phyloP scores from a whole-genome alignment of 2,329 filamentous ascomycete species.

The Thielaviopsis ethacetica region DNA sequence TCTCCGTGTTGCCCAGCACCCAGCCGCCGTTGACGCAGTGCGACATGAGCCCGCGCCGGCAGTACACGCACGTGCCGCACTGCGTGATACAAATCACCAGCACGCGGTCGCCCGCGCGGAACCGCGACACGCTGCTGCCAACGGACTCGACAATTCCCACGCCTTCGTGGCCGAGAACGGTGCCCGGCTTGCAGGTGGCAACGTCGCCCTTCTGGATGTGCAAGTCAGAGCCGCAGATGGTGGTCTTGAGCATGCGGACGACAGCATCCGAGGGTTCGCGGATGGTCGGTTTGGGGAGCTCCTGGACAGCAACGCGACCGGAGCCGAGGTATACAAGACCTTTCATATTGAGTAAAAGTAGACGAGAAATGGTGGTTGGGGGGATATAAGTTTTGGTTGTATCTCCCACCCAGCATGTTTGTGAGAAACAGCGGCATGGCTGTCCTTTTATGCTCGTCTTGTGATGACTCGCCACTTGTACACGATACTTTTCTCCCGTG shows the following conservation, averaged over 20 bases:
- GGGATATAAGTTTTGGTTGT: too few species aligned
- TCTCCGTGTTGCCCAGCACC: constrained; percentile 34
- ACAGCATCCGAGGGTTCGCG: constrained; percentile 29
- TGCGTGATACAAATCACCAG: constrained; percentile 34
- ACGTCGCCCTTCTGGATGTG: constrained; percentile 40
- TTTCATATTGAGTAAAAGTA: constrained; percentile 23
- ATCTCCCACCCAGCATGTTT: too few species aligned
- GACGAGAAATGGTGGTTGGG: not conserved
- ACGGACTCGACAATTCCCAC: constrained; percentile 30
- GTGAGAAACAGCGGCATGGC: too few species aligned
- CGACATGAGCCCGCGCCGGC: constrained; percentile 32
- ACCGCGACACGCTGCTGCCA: constrained; percentile 28
- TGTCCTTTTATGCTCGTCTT: too few species aligned
- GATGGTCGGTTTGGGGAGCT: constrained; percentile 26
- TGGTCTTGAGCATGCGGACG: constrained; percentile 29
- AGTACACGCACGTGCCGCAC: constrained; percentile 35
- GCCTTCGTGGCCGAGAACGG: constrained; percentile 36
- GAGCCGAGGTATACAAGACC: constrained; percentile 27
- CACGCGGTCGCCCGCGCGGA: constrained; percentile 33
- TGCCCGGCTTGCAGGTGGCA: constrained; percentile 27
- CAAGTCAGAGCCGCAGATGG: constrained; percentile 38
- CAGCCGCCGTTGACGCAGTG: constrained; percentile 38
- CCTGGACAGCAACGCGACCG: constrained; percentile 22
- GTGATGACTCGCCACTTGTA: too few species aligned
- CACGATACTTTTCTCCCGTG: too few species aligned